Evolutionary conservation across 371 early-diverging fungal species (phyloP), one percentile per base, ranked within the genome.

Genomic region (Rhizopus stolonifer): DNA sequence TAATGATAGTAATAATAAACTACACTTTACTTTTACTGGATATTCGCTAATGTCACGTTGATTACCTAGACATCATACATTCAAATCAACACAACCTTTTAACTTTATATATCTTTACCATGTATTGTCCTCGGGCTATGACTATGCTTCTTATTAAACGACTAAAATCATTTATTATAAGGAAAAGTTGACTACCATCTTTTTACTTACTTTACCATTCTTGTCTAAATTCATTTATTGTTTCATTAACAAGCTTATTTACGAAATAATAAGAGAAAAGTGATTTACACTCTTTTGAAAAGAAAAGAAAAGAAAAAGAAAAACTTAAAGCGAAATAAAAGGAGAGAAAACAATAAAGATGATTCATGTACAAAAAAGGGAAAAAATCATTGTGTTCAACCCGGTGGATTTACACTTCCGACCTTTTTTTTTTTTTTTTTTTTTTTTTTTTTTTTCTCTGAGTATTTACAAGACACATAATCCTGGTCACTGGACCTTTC

Each of bases 151-250:
- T 15, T 36, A n/a, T 36, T n/a, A 36, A 5, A 36, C 4, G 36
- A 36, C 31, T 29, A 29, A 29, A 29, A 10, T n/a, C 4, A 2
- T 15, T 36, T 8, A 4, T 36, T 36, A 1, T n/a, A 36, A 14
- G 14, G 34, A 42, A 39, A 48, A 47, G 18, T 15, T 23, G 11
- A 45, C 33, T 1, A 26, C n/a, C 23, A 49, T 19, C 2, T 5
- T 36, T 36, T n/a, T 36, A 14, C 15, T 25, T 58, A 58, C 64
- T 58, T 63, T 46, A 54, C 40, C 58, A 63, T 58, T 58, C 49
- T 58, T 46, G 46, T 58, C 64, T 47, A 58, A 54, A 58, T 54
- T 51, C 64, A 63, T 63, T 19, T 63, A 63, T 46, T 57, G 34
- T 36, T 61, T 52, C 64, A 63, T 58, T 54, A 58, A 63, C 39